Base-by-base conservation (phyloP, 2,329 filamentous ascomycete genomes). In the Diaporthe velutina region DNA sequence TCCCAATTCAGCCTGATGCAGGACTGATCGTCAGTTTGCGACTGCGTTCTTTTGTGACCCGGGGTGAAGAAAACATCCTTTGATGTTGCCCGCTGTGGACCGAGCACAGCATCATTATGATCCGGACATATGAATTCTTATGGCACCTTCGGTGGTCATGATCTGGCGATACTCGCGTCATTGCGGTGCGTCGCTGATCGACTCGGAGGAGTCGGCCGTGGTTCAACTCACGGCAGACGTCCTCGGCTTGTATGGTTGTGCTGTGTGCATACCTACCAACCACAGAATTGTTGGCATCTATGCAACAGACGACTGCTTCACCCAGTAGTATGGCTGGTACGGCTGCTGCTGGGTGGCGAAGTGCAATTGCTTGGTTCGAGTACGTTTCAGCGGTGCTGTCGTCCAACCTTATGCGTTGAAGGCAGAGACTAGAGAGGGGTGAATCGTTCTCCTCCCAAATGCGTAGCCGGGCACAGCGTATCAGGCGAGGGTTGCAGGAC, bases 361-460 rank as follows among this genome's bases (percentile, higher is more conserved):
- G 30, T 66, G 61, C 22, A 25, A 38, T 25, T 50, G 45, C 33
- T 38, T 52, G 64, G 64, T 38, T 45, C 45, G n/a, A 38, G 64
- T 50, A 52, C 42, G 64, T 52, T 67, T 67, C 64, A 67, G 64
- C n/a, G 15, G 45, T 52, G 25, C 45, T 52, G 30, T n/a, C 35
- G 45, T 38, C 64, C 64, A 67, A 52, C 64, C 45, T 67, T 25
- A 38, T 38, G 40, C 61, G 12, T 52, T 50, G 30, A 33, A n/a
- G 19, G 30, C 42, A 67, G 19, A 52, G 28, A 48, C 40, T 13
- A 48, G 22, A 40, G 35, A 19, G 3, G 22, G 38, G 57, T n/a
- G 22, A 15, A 19, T 30, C 38, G 17, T 25, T 4, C 25, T 28
- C 25, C 60, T 19, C 9, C 40, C 17, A 25, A 48, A n/a, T n/a